Evolutionary conservation across 257 asterid species (phyloP), one percentile per base, ranked within the genome.

Genomic region (Primulina tabacum): DNA sequence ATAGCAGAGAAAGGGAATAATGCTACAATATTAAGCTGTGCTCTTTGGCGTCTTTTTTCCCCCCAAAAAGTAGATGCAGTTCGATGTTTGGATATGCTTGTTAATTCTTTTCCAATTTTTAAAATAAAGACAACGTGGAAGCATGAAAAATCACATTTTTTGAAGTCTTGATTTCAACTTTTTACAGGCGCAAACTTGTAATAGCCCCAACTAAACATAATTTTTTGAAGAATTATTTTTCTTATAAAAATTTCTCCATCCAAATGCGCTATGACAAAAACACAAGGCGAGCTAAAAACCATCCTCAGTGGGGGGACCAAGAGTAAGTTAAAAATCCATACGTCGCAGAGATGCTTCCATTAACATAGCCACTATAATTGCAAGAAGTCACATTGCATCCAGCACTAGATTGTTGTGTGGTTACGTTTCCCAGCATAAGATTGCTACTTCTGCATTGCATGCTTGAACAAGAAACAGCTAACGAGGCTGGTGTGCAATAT

Each of bases 311-410:
- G 29, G 32, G 43, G 10, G 35, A 26, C 17, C 40, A 50, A 56
- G 52, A 72, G 68, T 28, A 8, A 74, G 68, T 29, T 61, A 29
- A 9, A 62, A 72, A 60, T 35, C 56, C 87, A 38, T 89, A 94
- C 99, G 78, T 77, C 4, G 96, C 69, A 69, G 84, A 76, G 65
- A 94, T 94, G 85, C 80, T 89, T 76, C 97, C 96, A 61, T 94
- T 94, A 43, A 87, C 93, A 68, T 75, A 83, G 61, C 99, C 98
- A 62, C 82, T 75, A 75, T 94, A 94, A 80, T 77, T 82, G 79
- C 99, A 94, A 71, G 99, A 80, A 69, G 99, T 94, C 71, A 94
- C 93, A 47, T 88, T 90, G 91, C 99, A 94, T 29, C 99, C 99
- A 58, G 79, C 99, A 28, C 88, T 70, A 0, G 92, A 78, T 79